Base-by-base conservation (phyloP, 306 rosid species). In the Fragaria iinumae region DNA sequence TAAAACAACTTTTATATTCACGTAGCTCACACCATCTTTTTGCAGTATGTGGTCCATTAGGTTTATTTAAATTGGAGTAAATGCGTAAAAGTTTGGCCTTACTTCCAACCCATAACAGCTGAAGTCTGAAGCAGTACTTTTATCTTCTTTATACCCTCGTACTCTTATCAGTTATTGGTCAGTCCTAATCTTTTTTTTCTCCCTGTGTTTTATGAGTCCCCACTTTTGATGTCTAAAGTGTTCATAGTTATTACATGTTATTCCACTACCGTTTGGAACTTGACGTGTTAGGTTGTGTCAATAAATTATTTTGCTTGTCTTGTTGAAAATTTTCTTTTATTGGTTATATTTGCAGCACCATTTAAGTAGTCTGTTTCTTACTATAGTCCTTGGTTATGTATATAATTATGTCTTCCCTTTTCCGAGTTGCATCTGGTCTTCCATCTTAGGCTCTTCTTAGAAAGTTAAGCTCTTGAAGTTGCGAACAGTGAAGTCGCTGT, bases 341-440 rank as follows among this genome's bases (percentile, higher is more conserved):
- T 38, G 25, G 23, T 38, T 20, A 47, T 12, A 4, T 64, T 20
- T 67, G 71, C 49, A 8, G 48, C 48, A 9, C 48, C 70, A 36
- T 39, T 66, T 17, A 13, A 7, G 29, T 32, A 32, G 68, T 29
- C 41, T 29, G 32, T 63, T 14, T 63, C 68, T 14, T 63, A 32
- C 11, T 27, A 6, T 57, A 63, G n/a, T 16, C 43, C 11, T 32
- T 34, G 10, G 69, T 36, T 64, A 64, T 34, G 23, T 34, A 36
- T 6, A 34, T 63, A n/a, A 55, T 55, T 4, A 8, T 17, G 62
- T 9, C 60, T 20, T 55, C 62, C 29, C 27, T 20, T 55, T 55
- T 55, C 60, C n/a, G 62, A 55, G 62, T 55, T n/a, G 62, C 27
- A 55, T 55, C 62, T 55, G 62, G 62, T 55, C 62, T 55, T 8